Evolutionary conservation across 352 stramenopile genomes (phyloP).

Genomic region (Pythium phragmitis): DNA sequence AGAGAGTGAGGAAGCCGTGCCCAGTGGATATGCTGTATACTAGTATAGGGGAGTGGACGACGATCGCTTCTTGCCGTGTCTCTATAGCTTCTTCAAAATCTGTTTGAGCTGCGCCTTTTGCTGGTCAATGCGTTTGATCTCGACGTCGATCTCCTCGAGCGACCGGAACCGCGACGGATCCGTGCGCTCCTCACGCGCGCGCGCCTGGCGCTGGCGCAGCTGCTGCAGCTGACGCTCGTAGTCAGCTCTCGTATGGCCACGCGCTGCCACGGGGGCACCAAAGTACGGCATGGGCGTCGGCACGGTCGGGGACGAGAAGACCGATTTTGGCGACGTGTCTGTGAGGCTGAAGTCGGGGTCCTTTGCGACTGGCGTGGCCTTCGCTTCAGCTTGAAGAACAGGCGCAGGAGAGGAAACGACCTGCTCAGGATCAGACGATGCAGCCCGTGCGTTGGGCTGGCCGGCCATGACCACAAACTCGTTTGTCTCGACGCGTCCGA

Average conservation of each 20-base stretch:
- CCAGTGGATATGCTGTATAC: not conserved
- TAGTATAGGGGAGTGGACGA: not conserved
- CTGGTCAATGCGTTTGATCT: slow-evolving; percentile 32
- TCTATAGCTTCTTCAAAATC: slow-evolving; percentile 24
- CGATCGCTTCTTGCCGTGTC: not conserved
- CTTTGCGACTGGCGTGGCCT: not conserved
- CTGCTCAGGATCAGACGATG: too few species aligned
- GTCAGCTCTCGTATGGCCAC: slow-evolving; percentile 16
- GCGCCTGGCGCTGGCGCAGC: slow-evolving; percentile 20
- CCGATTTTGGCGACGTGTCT: slow-evolving; percentile 3
- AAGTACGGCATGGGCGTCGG: slow-evolving; percentile 29
- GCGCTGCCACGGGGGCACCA: slow-evolving; percentile 2
- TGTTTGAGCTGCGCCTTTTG: slow-evolving; percentile 32
- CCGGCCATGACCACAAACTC: slow-evolving; percentile 32
- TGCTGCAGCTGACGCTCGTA: slow-evolving; percentile 26
- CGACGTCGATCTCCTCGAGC: slow-evolving; percentile 22
- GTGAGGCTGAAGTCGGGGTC: slow-evolving; percentile 10
- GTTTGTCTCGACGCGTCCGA: slow-evolving; percentile 29
- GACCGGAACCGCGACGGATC: slow-evolving; percentile 20
- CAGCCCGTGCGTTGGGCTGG: not conserved
- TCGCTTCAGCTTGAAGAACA: too few species aligned
- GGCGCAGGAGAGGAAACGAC: too few species aligned
- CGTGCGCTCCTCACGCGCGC: slow-evolving; percentile 14
- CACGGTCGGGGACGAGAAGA: slow-evolving; percentile 17
- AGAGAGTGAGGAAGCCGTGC: not conserved